Evolutionary conservation across 2,329 filamentous ascomycete genomes (phyloP), one percentile per base, ranked within the genome.

Genomic region (Cryphonectria radicalis): DNA sequence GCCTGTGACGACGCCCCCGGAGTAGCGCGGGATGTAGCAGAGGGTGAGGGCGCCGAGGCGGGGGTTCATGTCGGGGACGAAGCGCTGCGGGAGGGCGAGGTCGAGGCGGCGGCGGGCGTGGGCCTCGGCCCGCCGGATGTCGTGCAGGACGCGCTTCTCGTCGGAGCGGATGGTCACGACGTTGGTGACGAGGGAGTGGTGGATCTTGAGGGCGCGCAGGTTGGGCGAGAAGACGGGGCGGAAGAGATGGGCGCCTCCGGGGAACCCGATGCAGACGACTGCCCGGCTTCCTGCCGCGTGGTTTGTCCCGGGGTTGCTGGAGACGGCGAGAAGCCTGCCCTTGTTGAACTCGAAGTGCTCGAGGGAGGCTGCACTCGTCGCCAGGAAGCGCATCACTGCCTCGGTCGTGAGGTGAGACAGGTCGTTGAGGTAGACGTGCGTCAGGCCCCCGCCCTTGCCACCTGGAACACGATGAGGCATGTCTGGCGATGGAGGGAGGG

Each of bases 151-250:
- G 2, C 82, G 3, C 82, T 81, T 4, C 85, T 74, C 13, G 78
- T 79, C 0, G 10, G 81, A 77, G 5, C 80, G 72, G 4, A 89
- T 73, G 0, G 84, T 84, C 1, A 85, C 86, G 11, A 88, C 81
- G 57, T 84, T 82, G 0, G 89, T 91, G 7, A 91, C 83, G 1
- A 90, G 74, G 0, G 88, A 90, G 76, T 91, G 89, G 67, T 91
- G 89, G 7, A 89, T 80, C 17, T 85, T 84, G 1, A 91, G 78
- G 1, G 80, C 80, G 43, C 85, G 84, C 5, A 91, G 79, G 73
- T 87, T 87, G 0, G 85, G 84, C 1, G 86, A 87, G 66, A 86
- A 79, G 0, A 86, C 83, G 0, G 88, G 87, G 0, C 88, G 83
- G 69, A 89, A 84, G 11, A 86, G 74, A 74, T 88, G 81, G 0